Evolutionary conservation across 345 rosid genomes (phyloP).

Genomic region (Dimocarpus longan): DNA sequence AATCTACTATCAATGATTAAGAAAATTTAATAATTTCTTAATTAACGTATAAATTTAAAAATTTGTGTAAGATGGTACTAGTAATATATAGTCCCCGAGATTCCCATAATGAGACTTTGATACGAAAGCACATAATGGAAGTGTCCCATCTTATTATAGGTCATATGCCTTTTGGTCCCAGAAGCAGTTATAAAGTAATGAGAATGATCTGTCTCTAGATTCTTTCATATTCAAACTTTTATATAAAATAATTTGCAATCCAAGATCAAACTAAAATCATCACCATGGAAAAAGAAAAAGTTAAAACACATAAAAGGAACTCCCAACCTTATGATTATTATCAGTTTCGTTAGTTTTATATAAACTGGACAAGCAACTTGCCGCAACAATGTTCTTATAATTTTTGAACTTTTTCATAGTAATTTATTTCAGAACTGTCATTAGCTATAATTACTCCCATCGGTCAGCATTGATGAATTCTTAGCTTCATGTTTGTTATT

Average conservation of each 20-base stretch:
- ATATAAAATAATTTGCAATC: neutral
- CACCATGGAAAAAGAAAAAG: neutral
- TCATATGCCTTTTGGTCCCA: neutral
- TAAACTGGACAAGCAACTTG: neutral
- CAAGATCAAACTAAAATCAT: neutral
- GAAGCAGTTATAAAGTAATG: neutral
- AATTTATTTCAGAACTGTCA: neutral
- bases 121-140: neutral
- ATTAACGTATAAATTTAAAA: too few relatives aligned
- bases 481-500: too few relatives aligned
- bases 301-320: neutral
- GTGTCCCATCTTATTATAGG: neutral
- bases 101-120: neutral
- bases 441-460: conserved; percentile 5
- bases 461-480: too few relatives aligned
- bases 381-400: neutral
- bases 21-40: too few relatives aligned
- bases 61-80: too few relatives aligned
- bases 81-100: neutral
- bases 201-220: neutral
- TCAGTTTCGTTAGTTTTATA: neutral
- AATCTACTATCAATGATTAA: too few relatives aligned
- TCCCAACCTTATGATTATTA: neutral
- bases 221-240: neutral
- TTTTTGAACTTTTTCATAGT: too few relatives aligned